Evolutionary conservation across 2,329 filamentous ascomycete genomes (phyloP), one percentile per base, ranked within the genome.

Genomic region (Paramyrothecium roridum): DNA sequence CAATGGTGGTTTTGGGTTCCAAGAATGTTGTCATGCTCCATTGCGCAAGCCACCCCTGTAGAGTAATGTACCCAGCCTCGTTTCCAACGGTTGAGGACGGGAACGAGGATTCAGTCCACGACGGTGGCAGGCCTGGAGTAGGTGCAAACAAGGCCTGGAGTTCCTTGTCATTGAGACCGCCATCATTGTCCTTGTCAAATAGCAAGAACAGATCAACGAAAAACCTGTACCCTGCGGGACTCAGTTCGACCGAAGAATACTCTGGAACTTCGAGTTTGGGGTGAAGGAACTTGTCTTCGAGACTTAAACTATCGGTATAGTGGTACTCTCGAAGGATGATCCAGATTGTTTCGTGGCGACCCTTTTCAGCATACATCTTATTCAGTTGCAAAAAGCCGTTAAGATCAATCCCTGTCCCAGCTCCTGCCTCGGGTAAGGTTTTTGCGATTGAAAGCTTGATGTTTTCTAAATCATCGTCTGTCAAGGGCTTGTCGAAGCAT

Each of bases 21-120:
- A 96, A 86, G 65, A 98, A 99, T 0, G 95, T 99, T 1, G 95
- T 99, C 95, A 99, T 99, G 70, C 93, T 97, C 95, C 95, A 99
- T 66, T 99, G 95, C 3, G 95, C 95, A 40, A 99, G 83, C 95
- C 95, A 99, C 2, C 95, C 95, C 71, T 99, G 95, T 3, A 99
- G 79, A 1, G 95, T 99, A 58, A 99, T 93, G 69, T 98, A 86
- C 0, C 95, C 95, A 10, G 91, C 91, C 73, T 99, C 95, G 67
- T 97, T 98, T 46, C 91, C 88, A 19, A 98, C 93, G 0, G 95
- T 97, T 22, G 91, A 96, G 1, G 90, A 92, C 2, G 95, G 95
- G 66, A 99, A 99, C 1, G 86, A 90, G 1, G 89, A 89, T 60
- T 97, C 93, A 1, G 86, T 78, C 95, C 95, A 99, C 0, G 90